Evolutionary conservation across 2,329 filamentous ascomycete species (phyloP).

Genomic region (Scytalidium lignicola): DNA sequence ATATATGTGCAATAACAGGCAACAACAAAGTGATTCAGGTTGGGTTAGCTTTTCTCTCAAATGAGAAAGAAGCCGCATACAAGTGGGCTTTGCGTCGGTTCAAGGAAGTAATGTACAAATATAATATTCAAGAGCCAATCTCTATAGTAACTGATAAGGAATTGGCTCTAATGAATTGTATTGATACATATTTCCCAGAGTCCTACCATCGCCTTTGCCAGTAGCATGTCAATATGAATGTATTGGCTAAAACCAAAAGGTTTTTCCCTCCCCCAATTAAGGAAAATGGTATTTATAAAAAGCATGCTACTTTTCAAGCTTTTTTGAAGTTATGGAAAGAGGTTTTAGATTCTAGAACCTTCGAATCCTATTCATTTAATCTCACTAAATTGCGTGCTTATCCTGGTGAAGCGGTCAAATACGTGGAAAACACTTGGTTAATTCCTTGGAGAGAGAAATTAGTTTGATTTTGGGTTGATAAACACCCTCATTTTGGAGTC

Average conservation of each 20-base stretch:
- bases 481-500: too few species aligned
- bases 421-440: too few species aligned
- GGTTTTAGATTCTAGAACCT: too few species aligned
- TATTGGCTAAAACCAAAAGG: background rate
- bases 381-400: too few species aligned
- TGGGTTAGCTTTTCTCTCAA: background rate
- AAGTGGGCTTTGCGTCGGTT: background rate
- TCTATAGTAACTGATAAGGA: too few species aligned
- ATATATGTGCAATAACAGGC: background rate
- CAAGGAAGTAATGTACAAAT: background rate
- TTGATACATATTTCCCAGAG: background rate
- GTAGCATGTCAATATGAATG: constrained; percentile 2
- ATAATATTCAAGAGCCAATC: background rate
- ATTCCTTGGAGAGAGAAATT: too few species aligned
- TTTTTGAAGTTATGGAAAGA: too few species aligned
- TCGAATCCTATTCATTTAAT: too few species aligned
- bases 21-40: too few species aligned
- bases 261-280: background rate
- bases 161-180: background rate
- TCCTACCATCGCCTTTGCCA: background rate
- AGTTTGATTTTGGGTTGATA: too few species aligned
- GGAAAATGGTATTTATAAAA: background rate
- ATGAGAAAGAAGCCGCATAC: background rate
- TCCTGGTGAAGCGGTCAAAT: too few species aligned
- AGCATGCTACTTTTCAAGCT: too few species aligned